A percentile compares a stretch with the other conserved stretches of the same genome.
Evolutionary conservation across 805 yeast genomes (phyloP).

Genomic region (Yarrowia sp.): DNA sequence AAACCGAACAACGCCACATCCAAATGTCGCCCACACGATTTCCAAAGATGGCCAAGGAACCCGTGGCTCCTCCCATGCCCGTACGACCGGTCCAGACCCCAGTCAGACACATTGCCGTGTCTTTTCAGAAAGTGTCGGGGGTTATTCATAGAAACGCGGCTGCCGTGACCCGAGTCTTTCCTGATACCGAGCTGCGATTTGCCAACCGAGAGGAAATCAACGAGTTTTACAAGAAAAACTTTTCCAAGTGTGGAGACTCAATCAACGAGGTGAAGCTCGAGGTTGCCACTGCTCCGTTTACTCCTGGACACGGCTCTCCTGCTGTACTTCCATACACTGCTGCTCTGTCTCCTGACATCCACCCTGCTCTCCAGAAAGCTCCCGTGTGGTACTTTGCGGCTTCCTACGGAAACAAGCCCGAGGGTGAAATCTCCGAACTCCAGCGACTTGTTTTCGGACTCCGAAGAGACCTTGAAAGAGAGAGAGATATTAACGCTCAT

Average conservation of each 20-base stretch:
- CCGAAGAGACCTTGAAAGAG: neutral
- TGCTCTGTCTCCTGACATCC: neutral
- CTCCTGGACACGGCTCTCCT: no score
- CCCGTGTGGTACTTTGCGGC: neutral
- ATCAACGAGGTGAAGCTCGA: neutral
- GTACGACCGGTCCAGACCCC: neutral
- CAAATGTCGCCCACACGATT: conserved; percentile 8
- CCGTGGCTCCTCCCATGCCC: neutral
- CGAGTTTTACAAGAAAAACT: neutral
- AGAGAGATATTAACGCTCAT: neutral
- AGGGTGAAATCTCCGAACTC: neutral
- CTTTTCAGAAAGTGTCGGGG: no score
- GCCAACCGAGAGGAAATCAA: neutral
- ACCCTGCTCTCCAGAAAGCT: neutral
- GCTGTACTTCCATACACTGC: no score
- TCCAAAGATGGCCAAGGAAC: neutral
- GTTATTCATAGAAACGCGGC: neutral
- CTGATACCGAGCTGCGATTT: neutral
- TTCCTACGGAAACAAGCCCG: no score
- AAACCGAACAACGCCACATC: no score
- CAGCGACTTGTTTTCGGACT: neutral
- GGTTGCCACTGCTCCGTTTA: neutral
- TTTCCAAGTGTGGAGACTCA: neutral
- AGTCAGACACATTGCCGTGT: neutral
- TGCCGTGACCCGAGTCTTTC: neutral